phyloP scores from a whole-genome alignment of 768 basidiomycete genomes.

The Leccinum subgranulosum region DNA sequence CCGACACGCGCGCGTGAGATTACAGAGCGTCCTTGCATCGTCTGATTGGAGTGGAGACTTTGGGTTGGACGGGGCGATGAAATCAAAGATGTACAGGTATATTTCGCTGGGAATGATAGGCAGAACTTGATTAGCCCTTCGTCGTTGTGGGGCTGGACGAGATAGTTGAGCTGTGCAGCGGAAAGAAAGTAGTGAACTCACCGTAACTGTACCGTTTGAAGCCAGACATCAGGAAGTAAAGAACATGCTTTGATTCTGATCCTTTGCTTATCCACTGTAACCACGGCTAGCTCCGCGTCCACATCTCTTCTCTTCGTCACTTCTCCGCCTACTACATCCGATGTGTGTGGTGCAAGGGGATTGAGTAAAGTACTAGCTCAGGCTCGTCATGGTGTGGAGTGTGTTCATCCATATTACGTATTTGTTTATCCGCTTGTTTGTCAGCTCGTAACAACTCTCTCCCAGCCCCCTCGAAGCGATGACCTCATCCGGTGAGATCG shows the following conservation, averaged over 20 bases:
- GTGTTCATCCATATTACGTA: too few species aligned
- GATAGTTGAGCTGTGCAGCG: neutral
- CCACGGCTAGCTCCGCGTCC: too few species aligned
- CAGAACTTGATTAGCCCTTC: neutral
- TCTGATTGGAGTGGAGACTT: neutral
- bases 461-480: constrained; percentile 70
- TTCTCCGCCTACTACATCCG: too few species aligned
- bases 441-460: too few species aligned
- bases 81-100: neutral
- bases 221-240: neutral
- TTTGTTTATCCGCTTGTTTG: too few species aligned
- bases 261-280: constrained; percentile 11
- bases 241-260: constrained; percentile 37
- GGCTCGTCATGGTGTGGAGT: too few species aligned
- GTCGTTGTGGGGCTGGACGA: too few species aligned
- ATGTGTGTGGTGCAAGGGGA: too few species aligned
- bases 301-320: too few species aligned
- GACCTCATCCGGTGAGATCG: constrained; percentile 76
- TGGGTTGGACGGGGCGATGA: neutral
- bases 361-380: too few species aligned
- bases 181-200: neutral
- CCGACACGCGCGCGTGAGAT: neutral
- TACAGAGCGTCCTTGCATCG: neutral
- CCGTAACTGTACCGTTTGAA: neutral
- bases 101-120: neutral